Conservation (phyloP, 345 rosid species). For the Arabidopsis thaliana region DNA sequence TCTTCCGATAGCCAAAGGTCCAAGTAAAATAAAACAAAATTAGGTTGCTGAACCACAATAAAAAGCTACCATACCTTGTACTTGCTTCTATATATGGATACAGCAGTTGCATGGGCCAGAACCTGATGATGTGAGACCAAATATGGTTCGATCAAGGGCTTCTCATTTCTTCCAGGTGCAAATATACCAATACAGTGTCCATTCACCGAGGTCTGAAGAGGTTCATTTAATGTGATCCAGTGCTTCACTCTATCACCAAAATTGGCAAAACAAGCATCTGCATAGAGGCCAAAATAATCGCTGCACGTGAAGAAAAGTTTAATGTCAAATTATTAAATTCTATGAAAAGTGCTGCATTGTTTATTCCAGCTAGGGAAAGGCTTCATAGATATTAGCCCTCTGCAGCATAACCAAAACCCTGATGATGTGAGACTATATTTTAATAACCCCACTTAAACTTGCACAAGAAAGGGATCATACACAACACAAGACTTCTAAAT, state of each 20-base stretch:
- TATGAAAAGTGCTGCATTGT: neutral
- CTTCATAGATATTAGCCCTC: conserved; percentile 6
- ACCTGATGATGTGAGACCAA: conserved; percentile 78
- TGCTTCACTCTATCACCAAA: conserved; percentile 92
- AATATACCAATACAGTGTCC: conserved; percentile 64
- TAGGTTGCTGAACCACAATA: conserved; percentile 1
- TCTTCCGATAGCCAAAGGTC: conserved; percentile 2
- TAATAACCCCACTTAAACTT: conserved; percentile 1
- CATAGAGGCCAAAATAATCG: conserved; percentile 71
- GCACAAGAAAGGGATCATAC: conserved; percentile 14
- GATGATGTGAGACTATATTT: neutral
- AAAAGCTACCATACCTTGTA: conserved; percentile 59
- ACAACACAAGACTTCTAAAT: neutral
- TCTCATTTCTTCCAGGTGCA: conserved; percentile 77
- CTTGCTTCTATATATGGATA: conserved; percentile 64
- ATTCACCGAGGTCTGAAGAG: conserved; percentile 58
- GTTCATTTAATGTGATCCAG: conserved; percentile 89
- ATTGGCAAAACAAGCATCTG: conserved; percentile 71
- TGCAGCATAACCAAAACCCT: conserved; percentile 3
- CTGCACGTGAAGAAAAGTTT: conserved; percentile 52
- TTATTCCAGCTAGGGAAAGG: neutral
- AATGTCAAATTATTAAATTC: conserved; percentile 21
- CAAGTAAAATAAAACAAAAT: neutral
- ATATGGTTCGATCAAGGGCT: conserved; percentile 75
- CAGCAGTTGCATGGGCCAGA: conserved; percentile 83